phyloP scores from a whole-genome alignment of 805 yeast genomes.

The Ogataea ramenticola region DNA sequence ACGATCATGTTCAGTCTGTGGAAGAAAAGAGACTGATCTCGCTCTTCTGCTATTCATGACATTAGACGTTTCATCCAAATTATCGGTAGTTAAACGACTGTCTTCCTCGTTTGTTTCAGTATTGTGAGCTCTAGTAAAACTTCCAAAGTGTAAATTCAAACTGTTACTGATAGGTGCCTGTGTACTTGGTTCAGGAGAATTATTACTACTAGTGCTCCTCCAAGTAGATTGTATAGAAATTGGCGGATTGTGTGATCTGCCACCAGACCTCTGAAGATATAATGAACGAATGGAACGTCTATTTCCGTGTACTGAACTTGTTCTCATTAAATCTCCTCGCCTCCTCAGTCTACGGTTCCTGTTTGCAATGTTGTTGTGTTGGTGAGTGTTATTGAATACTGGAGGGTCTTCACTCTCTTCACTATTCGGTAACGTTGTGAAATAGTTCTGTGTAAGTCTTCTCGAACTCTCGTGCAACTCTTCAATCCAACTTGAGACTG shows the following conservation, averaged over 20 bases:
- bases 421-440: background rate
- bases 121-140: background rate
- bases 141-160: background rate
- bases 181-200: background rate
- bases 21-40: background rate
- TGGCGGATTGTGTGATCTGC: background rate
- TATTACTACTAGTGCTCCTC: background rate
- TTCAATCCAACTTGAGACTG: background rate
- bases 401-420: background rate
- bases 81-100: too few species aligned
- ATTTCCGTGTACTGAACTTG: conserved; percentile 3
- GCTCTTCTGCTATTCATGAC: background rate
- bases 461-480: background rate
- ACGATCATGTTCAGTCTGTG: background rate
- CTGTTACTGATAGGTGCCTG: background rate
- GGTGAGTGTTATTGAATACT: background rate
- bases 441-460: background rate
- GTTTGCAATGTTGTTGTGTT: background rate
- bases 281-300: background rate
- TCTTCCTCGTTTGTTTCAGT: background rate
- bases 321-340: conserved; percentile 4
- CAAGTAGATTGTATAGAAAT: background rate
- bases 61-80: background rate
- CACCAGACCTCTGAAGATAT: background rate
- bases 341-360: background rate